Conservation (phyloP, 441 rosid genomes). For the Sinapis alba region DNA sequence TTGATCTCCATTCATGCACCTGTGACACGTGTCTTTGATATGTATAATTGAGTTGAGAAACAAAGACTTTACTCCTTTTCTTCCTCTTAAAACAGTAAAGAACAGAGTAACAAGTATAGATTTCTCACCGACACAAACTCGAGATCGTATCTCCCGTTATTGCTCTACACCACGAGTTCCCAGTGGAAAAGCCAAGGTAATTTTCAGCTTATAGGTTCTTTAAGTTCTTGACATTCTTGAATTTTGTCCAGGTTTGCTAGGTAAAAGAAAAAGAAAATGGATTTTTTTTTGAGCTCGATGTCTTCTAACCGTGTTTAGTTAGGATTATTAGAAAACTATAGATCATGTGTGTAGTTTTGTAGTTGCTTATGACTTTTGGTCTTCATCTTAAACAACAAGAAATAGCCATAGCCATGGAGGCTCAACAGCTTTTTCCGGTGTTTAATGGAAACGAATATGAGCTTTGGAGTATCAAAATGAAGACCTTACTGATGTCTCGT, state of each 20-base stretch:
- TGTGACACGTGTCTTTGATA: background rate
- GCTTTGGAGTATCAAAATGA: conserved; percentile 19
- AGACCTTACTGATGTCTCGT: background rate
- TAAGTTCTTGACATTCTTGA: background rate
- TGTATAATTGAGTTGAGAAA: background rate
- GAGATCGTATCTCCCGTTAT: background rate
- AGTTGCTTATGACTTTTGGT: background rate
- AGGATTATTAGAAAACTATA: background rate
- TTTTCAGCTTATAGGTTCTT: background rate
- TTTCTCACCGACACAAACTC: background rate
- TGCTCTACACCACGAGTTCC: background rate
- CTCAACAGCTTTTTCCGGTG: conserved; percentile 1
- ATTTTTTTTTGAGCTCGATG: background rate
- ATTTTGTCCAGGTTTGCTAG: background rate
- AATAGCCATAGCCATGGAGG: background rate
- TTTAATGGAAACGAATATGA: conserved; percentile 16
- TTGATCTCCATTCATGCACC: background rate
- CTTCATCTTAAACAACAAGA: background rate
- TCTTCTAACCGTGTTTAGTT: background rate
- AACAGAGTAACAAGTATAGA: background rate
- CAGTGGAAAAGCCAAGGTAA: background rate
- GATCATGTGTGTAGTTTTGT: background rate
- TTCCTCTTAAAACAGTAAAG: background rate
- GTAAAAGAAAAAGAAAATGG: background rate
- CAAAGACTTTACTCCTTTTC: background rate